Evolutionary conservation across 192 early-diverging fungal species (phyloP).

Genomic region (Coemansia sp.): DNA sequence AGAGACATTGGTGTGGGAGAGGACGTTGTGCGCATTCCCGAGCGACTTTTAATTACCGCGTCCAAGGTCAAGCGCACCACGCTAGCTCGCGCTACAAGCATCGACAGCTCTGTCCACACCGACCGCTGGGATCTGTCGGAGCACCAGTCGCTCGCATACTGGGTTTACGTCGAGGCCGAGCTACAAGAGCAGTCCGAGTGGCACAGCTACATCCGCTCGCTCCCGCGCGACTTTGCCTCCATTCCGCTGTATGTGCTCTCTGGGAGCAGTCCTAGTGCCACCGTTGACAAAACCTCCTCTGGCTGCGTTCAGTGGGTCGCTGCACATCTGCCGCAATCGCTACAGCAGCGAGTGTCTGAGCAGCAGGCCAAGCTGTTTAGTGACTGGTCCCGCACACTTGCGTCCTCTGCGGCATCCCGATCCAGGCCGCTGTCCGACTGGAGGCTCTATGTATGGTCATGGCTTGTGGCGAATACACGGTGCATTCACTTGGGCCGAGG

Average conservation of each 20-base stretch:
- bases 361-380: slow-evolving; percentile 27
- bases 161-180: slow-evolving; percentile 22
- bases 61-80: slow-evolving; percentile 21
- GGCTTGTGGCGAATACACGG: slow-evolving; percentile 47
- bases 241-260: slow-evolving; percentile 40
- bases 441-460: slow-evolving; percentile 49
- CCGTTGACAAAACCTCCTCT: neutral
- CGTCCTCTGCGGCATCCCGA: neutral
- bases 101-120: neutral
- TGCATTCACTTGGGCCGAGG: slow-evolving; percentile 46
- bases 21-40: slow-evolving; percentile 35
- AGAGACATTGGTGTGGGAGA: slow-evolving; percentile 30
- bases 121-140: slow-evolving; percentile 20
- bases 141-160: slow-evolving; percentile 44
- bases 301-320: slow-evolving; percentile 16
- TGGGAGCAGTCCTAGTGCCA: slow-evolving; percentile 14
- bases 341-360: slow-evolving; percentile 15
- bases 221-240: slow-evolving; percentile 37
- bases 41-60: slow-evolving; percentile 44
- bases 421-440: slow-evolving; percentile 6
- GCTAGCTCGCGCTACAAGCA: neutral
- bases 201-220: slow-evolving; percentile 25
- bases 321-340: slow-evolving; percentile 22
- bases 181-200: slow-evolving; percentile 11
- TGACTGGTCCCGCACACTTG: slow-evolving; percentile 26